phyloP scores from a whole-genome alignment of 2,329 filamentous ascomycete genomes.

The Sordariomycetes sp. region DNA sequence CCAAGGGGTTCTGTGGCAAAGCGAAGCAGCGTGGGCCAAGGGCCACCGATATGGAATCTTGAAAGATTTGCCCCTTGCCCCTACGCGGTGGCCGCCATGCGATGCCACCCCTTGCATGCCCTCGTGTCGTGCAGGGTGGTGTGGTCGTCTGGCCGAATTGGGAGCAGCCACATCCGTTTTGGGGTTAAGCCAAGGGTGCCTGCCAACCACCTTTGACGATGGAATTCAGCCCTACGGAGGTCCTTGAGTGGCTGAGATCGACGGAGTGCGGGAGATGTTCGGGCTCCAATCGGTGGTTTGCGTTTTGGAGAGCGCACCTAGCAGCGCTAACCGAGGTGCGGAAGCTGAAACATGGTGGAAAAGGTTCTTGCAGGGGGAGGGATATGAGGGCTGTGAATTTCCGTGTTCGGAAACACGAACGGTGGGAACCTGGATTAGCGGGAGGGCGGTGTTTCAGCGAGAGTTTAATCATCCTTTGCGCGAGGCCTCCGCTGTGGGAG shows the following conservation, averaged over 20 bases:
- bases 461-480: too few species aligned
- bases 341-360: too few species aligned
- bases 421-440: too few species aligned
- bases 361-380: too few species aligned
- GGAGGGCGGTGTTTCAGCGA: too few species aligned
- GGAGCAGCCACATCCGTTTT: not conserved
- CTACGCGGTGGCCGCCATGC: not conserved
- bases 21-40: not conserved
- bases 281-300: not conserved
- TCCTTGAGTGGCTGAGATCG: not conserved
- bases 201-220: not conserved
- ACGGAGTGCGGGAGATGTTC: not conserved
- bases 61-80: not conserved
- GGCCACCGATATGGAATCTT: not conserved
- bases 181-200: not conserved
- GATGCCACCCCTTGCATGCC: not conserved
- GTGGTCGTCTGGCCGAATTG: not conserved
- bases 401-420: too few species aligned
- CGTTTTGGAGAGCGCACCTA: too few species aligned
- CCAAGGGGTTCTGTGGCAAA: not conserved
- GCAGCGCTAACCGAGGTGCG: too few species aligned
- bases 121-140: not conserved
- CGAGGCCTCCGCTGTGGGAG: too few species aligned
- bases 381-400: too few species aligned
- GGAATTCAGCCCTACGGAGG: not conserved